These are phyloP conservation scores for Arthrobotrys megalospora DNA, from an alignment of 2,329 filamentous ascomycete species.

Conservation along the genomic window DNA sequence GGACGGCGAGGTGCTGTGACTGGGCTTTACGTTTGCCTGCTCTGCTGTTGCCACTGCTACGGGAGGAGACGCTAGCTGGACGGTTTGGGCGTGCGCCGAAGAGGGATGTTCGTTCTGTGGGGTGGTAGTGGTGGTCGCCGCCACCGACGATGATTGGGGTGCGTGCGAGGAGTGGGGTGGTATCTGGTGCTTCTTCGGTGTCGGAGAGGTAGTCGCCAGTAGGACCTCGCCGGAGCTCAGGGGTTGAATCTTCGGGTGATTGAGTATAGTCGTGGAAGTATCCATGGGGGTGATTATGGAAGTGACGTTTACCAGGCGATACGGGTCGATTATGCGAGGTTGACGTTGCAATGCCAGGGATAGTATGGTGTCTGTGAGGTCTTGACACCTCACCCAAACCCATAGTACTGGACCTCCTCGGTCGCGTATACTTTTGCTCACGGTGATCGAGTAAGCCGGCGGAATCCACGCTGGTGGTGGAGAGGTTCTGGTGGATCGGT, in stretches of 20 bases:
- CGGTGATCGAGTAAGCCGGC: conserved; percentile 86
- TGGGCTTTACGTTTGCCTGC: conserved; percentile 35
- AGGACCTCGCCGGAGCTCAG: conserved; percentile 54
- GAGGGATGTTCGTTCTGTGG: conserved; percentile 45
- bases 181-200: conserved; percentile 49
- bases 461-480: conserved; percentile 89
- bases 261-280: conserved; percentile 53
- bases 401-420: conserved; percentile 74
- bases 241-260: conserved; percentile 35
- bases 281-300: conserved; percentile 32
- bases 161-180: conserved; percentile 34
- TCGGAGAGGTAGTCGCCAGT: conserved; percentile 57
- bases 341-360: neutral
- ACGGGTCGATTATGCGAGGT: conserved; percentile 9
- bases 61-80: conserved; percentile 68
- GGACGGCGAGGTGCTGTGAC: conserved; percentile 17
- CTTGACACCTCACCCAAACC: conserved; percentile 41
- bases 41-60: conserved; percentile 66
- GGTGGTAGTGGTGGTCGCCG: conserved; percentile 21
- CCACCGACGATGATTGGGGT: neutral
- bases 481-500: conserved; percentile 73
- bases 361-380: conserved; percentile 23
- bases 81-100: conserved; percentile 53
- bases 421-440: conserved; percentile 72
- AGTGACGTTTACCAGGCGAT: conserved; percentile 40